Base-by-base conservation (phyloP, 495 filamentous ascomycete species). In the Podospora sp. region DNA sequence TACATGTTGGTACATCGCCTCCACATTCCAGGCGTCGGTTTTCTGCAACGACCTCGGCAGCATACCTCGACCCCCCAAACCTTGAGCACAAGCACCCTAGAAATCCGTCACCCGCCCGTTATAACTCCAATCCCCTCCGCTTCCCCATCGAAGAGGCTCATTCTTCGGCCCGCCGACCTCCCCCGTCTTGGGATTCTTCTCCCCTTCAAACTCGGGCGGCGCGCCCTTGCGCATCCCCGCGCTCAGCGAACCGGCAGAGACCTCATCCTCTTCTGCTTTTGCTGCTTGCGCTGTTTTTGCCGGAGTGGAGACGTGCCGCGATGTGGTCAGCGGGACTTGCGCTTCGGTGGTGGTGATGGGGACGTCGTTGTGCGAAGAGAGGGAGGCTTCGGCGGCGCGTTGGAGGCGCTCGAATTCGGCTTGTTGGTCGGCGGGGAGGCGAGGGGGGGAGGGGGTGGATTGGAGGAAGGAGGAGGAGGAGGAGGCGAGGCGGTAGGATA, bases 161-260 rank as follows among this genome's bases (percentile, higher is more conserved):
- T 97, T 99, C 87, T 98, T 99, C 20, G 95, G 95, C 16, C 95
- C 95, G 6, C 94, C 95, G 52, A 96, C 84, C 81, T 98, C 95
- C n/a, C 96, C 96, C 2, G 95, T 99, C 81, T 90, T 90, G 1
- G 95, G 95, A 74, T 99, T 97, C 65, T 82, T 84, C 49, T 98
- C 92, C 49, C 95, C 95, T 71, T 96, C 91, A 72, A 99, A 99
- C 77, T 98, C 95, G 2, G 95, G 95, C 76, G 87, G 84, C 55
- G 92, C 88, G 21, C 94, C 93, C 67, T 75, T 68, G 36, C 76
- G 71, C 24, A 80, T 74, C 20, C 82, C 74, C 21, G 77, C 80
- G 57, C 79, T 78, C 11, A 82, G 68, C 3, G 76, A 71, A 0
- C 68, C 68, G 0, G 75, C 59, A 5, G 53, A 33, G 27, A 65